phyloP scores from a whole-genome alignment of 495 filamentous ascomycete genomes.

The Penicillium taxi region DNA sequence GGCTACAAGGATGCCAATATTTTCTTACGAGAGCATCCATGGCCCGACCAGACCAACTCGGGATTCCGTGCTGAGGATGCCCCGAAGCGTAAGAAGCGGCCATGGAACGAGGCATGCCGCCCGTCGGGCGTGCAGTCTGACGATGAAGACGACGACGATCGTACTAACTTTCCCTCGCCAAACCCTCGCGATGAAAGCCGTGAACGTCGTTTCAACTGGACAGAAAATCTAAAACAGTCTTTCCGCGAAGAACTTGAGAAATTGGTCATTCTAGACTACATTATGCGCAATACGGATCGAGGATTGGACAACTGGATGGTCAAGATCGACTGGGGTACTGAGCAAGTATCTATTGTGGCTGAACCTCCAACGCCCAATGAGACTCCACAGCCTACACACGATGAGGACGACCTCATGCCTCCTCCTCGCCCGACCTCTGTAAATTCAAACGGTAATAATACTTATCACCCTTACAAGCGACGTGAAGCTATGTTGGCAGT shows the following conservation, averaged over 20 bases:
- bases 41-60: conserved; percentile 89
- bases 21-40: conserved; percentile 89
- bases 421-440: conserved; percentile 51
- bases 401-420: conserved; percentile 45
- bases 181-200: conserved; percentile 40
- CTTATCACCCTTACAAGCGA: conserved; percentile 60
- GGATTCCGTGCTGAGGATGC: conserved; percentile 64
- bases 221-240: conserved; percentile 75
- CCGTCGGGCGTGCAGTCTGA: conserved; percentile 59
- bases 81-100: conserved; percentile 60
- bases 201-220: conserved; percentile 70
- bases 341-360: conserved; percentile 75
- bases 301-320: conserved; percentile 99
- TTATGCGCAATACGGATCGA: conserved; percentile 98
- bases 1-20: conserved; percentile 95
- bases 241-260: conserved; percentile 96
- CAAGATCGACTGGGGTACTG: conserved; percentile 75
- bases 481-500: conserved; percentile 80
- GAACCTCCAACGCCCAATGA: conserved; percentile 67
- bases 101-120: conserved; percentile 81
- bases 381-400: conserved; percentile 27
- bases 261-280: conserved; percentile 94
- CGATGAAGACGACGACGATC: conserved; percentile 67
- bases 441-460: conserved; percentile 34
- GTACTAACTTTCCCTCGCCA: conserved; percentile 36